Percentiles rank a stretch among this genome's conserved stretches.
Conservation (phyloP, 352 stramenopile genomes). For the Pythium utonaiense region DNA sequence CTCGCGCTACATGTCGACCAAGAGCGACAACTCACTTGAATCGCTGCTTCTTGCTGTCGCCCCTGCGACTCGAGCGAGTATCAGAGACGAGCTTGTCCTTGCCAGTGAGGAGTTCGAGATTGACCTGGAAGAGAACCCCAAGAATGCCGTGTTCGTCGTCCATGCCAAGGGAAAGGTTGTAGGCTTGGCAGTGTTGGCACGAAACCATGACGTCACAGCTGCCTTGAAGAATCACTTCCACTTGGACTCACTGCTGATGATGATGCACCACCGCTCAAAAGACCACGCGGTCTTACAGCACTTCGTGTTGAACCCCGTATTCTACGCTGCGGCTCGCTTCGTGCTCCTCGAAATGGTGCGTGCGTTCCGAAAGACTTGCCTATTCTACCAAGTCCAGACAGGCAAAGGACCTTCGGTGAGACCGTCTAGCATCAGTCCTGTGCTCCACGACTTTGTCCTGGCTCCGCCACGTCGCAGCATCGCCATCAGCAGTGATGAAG, state of each 20-base stretch:
- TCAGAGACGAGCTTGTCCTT: constrained; percentile 24
- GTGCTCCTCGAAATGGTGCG: constrained; percentile 57
- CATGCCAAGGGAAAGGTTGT: constrained; percentile 20
- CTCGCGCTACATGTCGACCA: background rate
- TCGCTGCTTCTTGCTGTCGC: constrained; percentile 10
- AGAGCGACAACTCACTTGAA: background rate
- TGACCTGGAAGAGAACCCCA: constrained; percentile 47
- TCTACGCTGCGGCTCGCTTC: constrained; percentile 32
- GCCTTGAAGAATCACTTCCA: constrained; percentile 36
- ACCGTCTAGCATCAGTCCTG: constrained; percentile 23
- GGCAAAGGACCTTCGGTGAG: constrained; percentile 15
- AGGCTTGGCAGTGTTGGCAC: constrained; percentile 23
- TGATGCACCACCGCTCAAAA: constrained; percentile 45
- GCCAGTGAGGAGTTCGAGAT: constrained; percentile 32
- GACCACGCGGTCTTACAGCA: constrained; percentile 44
- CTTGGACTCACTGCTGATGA: constrained; percentile 45
- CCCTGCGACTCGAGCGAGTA: background rate
- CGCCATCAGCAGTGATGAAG: constrained; percentile 37
- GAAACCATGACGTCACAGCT: constrained; percentile 25
- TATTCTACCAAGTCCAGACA: constrained; percentile 28
- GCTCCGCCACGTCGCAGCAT: constrained; percentile 52
- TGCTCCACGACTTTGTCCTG: constrained; percentile 61
- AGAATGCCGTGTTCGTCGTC: constrained; percentile 37
- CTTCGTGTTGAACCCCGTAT: constrained; percentile 59
- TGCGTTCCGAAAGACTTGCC: constrained; percentile 40